Base-by-base conservation (phyloP, 768 basidiomycete genomes). In the Xerocomus brunneocitrinus region DNA sequence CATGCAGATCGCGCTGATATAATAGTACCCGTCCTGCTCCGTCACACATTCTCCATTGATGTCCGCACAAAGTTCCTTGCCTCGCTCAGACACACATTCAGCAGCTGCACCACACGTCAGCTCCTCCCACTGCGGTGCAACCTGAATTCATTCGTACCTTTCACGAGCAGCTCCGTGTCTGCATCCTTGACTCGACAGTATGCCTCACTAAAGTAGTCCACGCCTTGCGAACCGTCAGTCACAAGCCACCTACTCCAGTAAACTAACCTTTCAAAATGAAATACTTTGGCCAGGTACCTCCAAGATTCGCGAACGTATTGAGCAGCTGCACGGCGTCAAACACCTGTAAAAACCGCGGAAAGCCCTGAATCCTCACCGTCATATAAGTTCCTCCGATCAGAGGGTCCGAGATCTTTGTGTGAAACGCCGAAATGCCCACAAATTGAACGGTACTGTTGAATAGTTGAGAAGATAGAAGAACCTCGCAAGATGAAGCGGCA, bases 341-440 rank as follows among this genome's bases (percentile, higher is more conserved):
- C 44, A 28, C 58, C 27, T 43, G 30, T 31, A 16, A 31, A 50
- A 41, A 46, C 39, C 34, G n/a, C 24, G 14, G 40, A 14, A 57
- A 49, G n/a, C 19, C 24, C 30, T 27, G 32, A 44, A 27, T 9
- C 30, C 50, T 72, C 84, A 94, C 95, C 12, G 97, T 99, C 97
- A 99, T 99, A 70, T 99, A 99, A 0, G 97, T 99, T 47, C 97
- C 97, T 28, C 97, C 97, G 49, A 99, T 97, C 12, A 97, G 65
- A 0, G 97, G 97, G 66, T 99, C 97, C 0, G 97, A 93, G 35
- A 99, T 85, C 50, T 89, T 83, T 3, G 94, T 98, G 63, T 98
- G 97, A 79, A 98, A 99, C 3, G 97, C 97, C n/a, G 94, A 91
- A 56, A 98, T 93, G 8, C 97, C 94, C 19, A 98, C 95, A 65